Conservation (phyloP, 176 grass and related monocot genomes). For the Themeda triandra region DNA sequence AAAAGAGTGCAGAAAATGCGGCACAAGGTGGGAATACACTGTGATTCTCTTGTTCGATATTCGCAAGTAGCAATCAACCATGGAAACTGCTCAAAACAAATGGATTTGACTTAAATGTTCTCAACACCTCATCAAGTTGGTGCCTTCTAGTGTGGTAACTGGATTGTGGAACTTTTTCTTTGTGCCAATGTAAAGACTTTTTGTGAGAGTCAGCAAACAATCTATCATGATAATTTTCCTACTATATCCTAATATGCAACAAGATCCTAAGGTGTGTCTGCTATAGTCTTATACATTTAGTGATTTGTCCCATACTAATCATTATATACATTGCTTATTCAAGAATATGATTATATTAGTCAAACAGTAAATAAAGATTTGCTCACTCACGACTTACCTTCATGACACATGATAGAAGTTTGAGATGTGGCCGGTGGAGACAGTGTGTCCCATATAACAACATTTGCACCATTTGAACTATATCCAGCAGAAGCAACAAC, state of each 20-base stretch:
- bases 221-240: background rate
- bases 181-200: background rate
- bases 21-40: background rate
- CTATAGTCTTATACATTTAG: slow-evolving; percentile 3
- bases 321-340: background rate
- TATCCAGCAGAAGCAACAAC: slow-evolving; percentile 76
- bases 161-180: background rate
- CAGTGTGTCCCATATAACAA: slow-evolving; percentile 57
- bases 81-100: background rate
- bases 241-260: background rate
- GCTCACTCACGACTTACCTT: slow-evolving; percentile 40
- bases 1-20: background rate
- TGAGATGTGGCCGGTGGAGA: slow-evolving; percentile 66
- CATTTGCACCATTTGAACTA: slow-evolving; percentile 72
- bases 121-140: background rate
- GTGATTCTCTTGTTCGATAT: background rate
- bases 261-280: background rate
- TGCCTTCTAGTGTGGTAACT: background rate
- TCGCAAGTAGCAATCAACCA: background rate
- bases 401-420: slow-evolving; percentile 64
- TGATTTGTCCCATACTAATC: background rate
- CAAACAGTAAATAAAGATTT: slow-evolving; percentile 20
- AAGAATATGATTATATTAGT: background rate
- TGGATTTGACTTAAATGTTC: background rate
- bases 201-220: background rate